Evolutionary conservation across 1,284 basidiomycete species (phyloP).

Genomic region (Trichosporon coremiiforme): DNA sequence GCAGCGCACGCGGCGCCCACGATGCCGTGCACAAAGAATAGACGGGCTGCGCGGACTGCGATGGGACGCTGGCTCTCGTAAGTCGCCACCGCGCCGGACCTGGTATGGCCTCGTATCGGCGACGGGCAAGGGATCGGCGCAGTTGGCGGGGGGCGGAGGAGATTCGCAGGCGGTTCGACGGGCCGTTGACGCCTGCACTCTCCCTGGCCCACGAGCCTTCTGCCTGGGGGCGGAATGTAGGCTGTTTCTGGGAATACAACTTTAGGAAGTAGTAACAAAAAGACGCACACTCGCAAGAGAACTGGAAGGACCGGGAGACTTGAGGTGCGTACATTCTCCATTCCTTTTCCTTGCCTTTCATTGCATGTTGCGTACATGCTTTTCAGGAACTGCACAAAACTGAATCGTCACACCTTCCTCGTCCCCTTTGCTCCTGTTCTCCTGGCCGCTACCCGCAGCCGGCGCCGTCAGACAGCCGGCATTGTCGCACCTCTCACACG

Average conservation of each 20-base stretch:
- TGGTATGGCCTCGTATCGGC: not conserved
- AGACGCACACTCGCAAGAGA: not conserved
- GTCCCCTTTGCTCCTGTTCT: not conserved
- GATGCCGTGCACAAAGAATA: not conserved
- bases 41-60: not conserved
- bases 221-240: not conserved
- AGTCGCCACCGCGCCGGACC: not conserved
- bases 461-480: not conserved
- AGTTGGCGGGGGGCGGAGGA: not conserved
- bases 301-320: too few relatives aligned
- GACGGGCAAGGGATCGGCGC: not conserved
- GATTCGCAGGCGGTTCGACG: too few relatives aligned
- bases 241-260: not conserved
- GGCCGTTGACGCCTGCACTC: too few relatives aligned
- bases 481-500: not conserved
- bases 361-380: slow-evolving; percentile 7
- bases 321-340: not conserved
- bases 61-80: not conserved
- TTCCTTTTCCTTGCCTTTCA: slow-evolving; percentile 4
- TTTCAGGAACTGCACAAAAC: not conserved
- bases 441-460: not conserved
- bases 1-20: too few relatives aligned
- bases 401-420: slow-evolving; percentile 1
- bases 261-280: not conserved
- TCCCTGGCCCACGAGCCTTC: too few relatives aligned